Conservation (phyloP, 331 rosid species). For the Erythrophleum ivorense region DNA sequence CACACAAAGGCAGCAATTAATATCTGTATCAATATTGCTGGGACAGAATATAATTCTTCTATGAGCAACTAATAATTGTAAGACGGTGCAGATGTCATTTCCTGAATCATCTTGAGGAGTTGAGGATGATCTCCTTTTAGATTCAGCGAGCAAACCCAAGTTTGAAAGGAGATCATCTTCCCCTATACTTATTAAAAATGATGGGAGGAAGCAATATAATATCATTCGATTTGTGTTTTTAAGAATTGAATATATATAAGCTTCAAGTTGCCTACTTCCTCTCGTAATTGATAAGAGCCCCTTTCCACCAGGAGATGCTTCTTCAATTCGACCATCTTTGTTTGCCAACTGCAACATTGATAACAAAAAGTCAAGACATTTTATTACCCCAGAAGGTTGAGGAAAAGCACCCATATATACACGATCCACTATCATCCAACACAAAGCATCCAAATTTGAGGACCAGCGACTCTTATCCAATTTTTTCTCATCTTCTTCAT, state of each 20-base stretch:
- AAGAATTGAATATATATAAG: conserved; percentile 89
- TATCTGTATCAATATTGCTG: conserved; percentile 90
- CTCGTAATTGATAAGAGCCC: conserved; percentile 88
- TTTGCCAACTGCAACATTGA: conserved; percentile 98
- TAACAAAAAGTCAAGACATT: conserved; percentile 91
- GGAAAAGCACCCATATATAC: conserved; percentile 99
- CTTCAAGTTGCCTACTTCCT: conserved; percentile 95
- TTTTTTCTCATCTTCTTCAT: conserved; percentile 94
- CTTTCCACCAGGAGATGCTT: conserved; percentile 87
- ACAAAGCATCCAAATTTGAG: conserved; percentile 88
- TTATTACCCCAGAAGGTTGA: conserved; percentile 82
- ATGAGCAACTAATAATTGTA: conserved; percentile 93
- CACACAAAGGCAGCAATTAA: conserved; percentile 94
- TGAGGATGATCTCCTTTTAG: conserved; percentile 62
- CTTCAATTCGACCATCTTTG: conserved; percentile 98
- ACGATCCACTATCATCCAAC: conserved; percentile 97
- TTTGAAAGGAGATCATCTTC: conserved; percentile 81
- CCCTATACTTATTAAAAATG: conserved; percentile 77
- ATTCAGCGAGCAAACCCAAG: conserved; percentile 76
- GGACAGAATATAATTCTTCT: conserved; percentile 93
- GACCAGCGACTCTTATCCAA: conserved; percentile 98
- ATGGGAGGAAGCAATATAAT: conserved; percentile 89
- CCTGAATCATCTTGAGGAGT: conserved; percentile 69
- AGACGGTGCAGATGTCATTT: conserved; percentile 75
- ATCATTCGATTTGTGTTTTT: conserved; percentile 93